Conservation (phyloP, 2,329 filamentous ascomycete species). For the Macrophomina phaseolina region DNA sequence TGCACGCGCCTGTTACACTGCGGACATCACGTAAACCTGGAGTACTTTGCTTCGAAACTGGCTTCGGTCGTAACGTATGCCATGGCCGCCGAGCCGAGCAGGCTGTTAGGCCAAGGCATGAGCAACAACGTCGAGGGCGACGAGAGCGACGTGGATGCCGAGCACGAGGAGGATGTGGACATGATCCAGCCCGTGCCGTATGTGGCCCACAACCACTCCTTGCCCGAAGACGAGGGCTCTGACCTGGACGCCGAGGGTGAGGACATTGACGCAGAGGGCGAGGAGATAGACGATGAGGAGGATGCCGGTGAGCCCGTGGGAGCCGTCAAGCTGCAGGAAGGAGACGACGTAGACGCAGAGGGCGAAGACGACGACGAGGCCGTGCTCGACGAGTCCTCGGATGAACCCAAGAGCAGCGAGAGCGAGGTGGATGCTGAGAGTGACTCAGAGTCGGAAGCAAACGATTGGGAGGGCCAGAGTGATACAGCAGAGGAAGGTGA, state of each 20-base stretch:
- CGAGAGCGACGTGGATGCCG: conserved; percentile 44
- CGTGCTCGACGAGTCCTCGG: conserved; percentile 43
- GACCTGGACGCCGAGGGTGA: conserved; percentile 54
- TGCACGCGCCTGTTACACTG: conserved; percentile 9
- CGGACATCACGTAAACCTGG: conserved; percentile 30
- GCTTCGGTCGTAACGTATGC: conserved; percentile 49
- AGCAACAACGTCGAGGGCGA: conserved; percentile 42
- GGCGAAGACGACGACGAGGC: conserved; percentile 48
- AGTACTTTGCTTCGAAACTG: conserved; percentile 39
- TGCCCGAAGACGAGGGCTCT: conserved; percentile 48
- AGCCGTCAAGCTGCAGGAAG: conserved; percentile 48
- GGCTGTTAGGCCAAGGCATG: conserved; percentile 43
- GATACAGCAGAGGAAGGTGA: conserved; percentile 64
- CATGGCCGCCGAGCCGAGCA: conserved; percentile 47
- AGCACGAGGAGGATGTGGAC: conserved; percentile 44
- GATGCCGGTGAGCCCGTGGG: conserved; percentile 52
- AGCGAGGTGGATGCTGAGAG: conserved; percentile 44
- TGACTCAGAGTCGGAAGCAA: conserved; percentile 60
- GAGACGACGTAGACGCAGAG: conserved; percentile 46
- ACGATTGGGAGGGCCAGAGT: conserved; percentile 60
- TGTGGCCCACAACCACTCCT: conserved; percentile 39
- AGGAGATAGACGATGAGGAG: conserved; percentile 56
- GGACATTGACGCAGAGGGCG: conserved; percentile 58
- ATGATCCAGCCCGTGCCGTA: conserved; percentile 37
- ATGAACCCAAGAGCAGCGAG: conserved; percentile 44